Conservation (phyloP, 192 early-diverging fungal genomes). For the Backusella mclennaniae region DNA sequence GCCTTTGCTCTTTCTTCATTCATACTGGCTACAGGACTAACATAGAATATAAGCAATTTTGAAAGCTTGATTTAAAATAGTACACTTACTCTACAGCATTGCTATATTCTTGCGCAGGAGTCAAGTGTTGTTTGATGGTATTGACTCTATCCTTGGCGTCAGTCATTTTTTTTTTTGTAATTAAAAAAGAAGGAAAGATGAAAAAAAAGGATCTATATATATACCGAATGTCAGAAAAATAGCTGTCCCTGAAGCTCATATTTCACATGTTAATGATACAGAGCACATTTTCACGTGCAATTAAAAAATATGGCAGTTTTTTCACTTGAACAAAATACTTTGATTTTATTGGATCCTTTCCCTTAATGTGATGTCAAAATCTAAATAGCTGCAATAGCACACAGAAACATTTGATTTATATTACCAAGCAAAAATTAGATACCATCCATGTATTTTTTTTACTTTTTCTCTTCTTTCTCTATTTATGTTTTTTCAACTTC, state of each 20-base stretch:
- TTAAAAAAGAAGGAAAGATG: not conserved
- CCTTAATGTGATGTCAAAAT: not conserved
- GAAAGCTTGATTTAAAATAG: too few relatives aligned
- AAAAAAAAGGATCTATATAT: not conserved
- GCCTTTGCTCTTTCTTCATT: conserved; percentile 72
- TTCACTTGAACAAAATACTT: not conserved
- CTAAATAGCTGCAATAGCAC: not conserved
- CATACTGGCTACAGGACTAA: conserved; percentile 43
- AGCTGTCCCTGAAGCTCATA: not conserved
- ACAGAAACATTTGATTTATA: not conserved
- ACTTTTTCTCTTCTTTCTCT: not conserved
- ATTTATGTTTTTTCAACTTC: not conserved
- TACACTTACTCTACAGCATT: conserved; percentile 24
- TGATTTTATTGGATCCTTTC: not conserved
- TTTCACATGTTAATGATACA: not conserved
- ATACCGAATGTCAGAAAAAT: not conserved
- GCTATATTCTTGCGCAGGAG: conserved; percentile 23
- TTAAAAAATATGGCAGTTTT: not conserved
- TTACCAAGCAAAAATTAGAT: not conserved
- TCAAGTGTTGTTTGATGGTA: conserved; percentile 25
- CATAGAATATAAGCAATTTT: not conserved
- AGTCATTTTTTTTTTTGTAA: conserved; percentile 9
- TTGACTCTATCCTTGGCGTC: conserved; percentile 21
- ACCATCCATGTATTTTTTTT: not conserved
- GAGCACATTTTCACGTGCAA: not conserved